Conservation (phyloP, 768 basidiomycete genomes). For the Pleurotus citrinopileatus region DNA sequence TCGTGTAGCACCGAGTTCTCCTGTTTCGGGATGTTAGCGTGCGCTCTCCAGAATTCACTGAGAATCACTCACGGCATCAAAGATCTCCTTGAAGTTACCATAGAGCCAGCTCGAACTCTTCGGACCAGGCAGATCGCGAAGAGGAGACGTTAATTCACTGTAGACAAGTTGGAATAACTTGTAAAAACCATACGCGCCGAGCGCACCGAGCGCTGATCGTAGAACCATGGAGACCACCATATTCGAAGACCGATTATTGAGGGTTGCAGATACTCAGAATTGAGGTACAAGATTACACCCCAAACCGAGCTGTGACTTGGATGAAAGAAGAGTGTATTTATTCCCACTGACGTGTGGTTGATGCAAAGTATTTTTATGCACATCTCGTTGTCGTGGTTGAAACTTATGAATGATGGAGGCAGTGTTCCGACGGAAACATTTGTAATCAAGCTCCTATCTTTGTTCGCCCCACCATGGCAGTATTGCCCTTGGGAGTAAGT, state of each 20-base stretch:
- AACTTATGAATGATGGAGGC: too few species aligned
- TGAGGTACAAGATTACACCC: neutral
- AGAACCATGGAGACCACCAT: neutral
- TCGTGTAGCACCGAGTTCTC: constrained; percentile 37
- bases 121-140: constrained; percentile 1
- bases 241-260: neutral
- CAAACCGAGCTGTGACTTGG: too few species aligned
- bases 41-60: neutral
- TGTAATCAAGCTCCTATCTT: too few species aligned
- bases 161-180: neutral
- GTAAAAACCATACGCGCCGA: neutral
- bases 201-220: neutral
- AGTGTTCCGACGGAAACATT: too few species aligned
- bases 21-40: constrained; percentile 17
- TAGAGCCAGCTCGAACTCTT: constrained; percentile 3
- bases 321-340: too few species aligned
- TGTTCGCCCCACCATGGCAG: too few species aligned
- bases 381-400: too few species aligned
- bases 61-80: constrained; percentile 32
- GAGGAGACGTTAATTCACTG: neutral
- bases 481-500: too few species aligned
- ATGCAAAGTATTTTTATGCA: too few species aligned
- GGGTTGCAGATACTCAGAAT: neutral
- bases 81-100: constrained; percentile 22
- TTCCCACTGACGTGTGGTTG: too few species aligned